These are phyloP conservation scores for Diplodia scrobiculata DNA, from an alignment of 2,329 filamentous ascomycete genomes.

Conservation along the genomic window DNA sequence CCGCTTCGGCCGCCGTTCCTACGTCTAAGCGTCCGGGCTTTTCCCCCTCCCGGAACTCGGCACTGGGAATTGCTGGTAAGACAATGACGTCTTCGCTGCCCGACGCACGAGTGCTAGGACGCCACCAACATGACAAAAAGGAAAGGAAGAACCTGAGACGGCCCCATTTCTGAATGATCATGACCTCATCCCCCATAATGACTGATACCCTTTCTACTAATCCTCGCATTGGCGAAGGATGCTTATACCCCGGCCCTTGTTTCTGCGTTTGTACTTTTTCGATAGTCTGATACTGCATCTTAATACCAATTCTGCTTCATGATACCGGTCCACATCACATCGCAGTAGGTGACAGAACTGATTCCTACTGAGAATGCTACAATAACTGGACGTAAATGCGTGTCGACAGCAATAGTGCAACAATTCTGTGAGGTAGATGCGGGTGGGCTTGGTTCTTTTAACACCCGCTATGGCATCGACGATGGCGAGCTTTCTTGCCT, in stretches of 20 bases:
- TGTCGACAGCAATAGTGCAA: too few relatives aligned
- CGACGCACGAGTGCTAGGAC: neutral
- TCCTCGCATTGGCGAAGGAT: neutral
- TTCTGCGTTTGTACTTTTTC: neutral
- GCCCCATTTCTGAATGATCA: neutral
- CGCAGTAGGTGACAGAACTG: neutral
- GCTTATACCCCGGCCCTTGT: conserved; percentile 10
- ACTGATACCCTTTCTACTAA: conserved; percentile 16
- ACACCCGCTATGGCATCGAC: too few relatives aligned
- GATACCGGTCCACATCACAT: too few relatives aligned
- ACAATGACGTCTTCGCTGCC: conserved; percentile 9
- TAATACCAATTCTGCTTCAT: neutral
- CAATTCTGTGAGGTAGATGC: too few relatives aligned
- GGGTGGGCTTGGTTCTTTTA: too few relatives aligned
- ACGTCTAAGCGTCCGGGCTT: conserved; percentile 29
- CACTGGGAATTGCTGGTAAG: conserved; percentile 1
- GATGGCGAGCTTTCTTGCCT: neutral
- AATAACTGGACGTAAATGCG: too few relatives aligned
- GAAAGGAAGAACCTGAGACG: neutral
- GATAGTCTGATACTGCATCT: neutral
- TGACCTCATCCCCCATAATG: neutral
- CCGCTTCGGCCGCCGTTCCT: conserved; percentile 31
- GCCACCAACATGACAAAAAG: neutral
- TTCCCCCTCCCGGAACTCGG: conserved; percentile 4
- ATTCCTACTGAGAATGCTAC: too few relatives aligned